Base-by-base conservation (phyloP, 768 basidiomycete genomes). In the Boletus sp. region DNA sequence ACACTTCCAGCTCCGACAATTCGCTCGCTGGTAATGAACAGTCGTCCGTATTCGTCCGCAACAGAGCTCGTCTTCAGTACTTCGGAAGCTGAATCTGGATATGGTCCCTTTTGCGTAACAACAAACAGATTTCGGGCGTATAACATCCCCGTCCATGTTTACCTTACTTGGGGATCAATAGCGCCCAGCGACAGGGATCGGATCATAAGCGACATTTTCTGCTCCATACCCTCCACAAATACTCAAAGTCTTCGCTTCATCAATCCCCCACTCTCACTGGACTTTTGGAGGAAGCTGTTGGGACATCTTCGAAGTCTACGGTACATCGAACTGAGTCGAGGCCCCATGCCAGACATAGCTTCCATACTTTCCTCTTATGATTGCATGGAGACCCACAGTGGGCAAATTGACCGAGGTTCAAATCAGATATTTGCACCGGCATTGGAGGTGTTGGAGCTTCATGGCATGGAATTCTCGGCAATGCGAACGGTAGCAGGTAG, bases 71-170 rank as follows among this genome's bases (percentile, higher is more conserved):
- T 35, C 33, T 29, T 46, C 52, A 53, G 29, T 4, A 1, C 30
- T 15, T 40, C 8, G 17, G 46, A 48, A 35, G 3, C 10, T 11
- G 18, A 7, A 4, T 20, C 20, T 28, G 2, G 20, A 7, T n/a
- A n/a, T 29, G 24, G 24, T 3, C 24, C 24, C 24, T 24, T 24
- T 4, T n/a, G 18, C 39, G 17, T 30, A 18, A 6, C 50, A 24
- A 24, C 24, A 24, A 24, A 24, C 24, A 24, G 24, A 24, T 24
- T 24, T 24, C 24, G 55, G 51, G 24, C 3, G 8, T 7, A 8
- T 29, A 29, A 59, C 11, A 46, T 67, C 11, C 55, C 57, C 32
- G 40, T 57, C 12, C 20, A 15, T 9, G 29, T 57, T 10, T 33
- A 30, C 30, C n/a, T 60, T 44, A 6, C 17, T 9, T 28, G 15